Conservation (phyloP, 495 filamentous ascomycete species). For the Penicillium dipodomyicola region DNA sequence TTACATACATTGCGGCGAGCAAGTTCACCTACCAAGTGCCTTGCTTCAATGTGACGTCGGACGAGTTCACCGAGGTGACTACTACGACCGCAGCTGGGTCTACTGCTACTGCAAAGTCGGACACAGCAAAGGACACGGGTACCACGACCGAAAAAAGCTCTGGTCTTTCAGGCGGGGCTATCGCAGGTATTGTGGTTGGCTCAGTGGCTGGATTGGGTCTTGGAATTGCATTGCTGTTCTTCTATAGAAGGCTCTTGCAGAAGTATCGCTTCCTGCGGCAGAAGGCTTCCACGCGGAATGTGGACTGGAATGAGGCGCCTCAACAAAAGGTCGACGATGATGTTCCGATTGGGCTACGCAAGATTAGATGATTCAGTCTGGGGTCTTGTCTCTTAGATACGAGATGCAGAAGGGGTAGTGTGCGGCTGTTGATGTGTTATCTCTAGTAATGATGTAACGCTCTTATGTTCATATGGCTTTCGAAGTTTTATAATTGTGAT, state of each 20-base stretch:
- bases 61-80: slow-evolving; percentile 14
- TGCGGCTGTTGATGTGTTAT: background rate
- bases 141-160: background rate
- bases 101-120: slow-evolving; percentile 5
- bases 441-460: background rate
- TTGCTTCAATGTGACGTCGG: slow-evolving; percentile 50
- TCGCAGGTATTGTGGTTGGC: slow-evolving; percentile 50
- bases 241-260: background rate
- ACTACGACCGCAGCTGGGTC: slow-evolving; percentile 4
- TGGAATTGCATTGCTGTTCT: slow-evolving; percentile 16
- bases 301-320: background rate
- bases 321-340: background rate
- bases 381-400: background rate
- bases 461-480: background rate
- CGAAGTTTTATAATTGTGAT: background rate
- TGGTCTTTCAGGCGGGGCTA: slow-evolving; percentile 42
- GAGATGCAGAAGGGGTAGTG: background rate
- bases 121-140: background rate
- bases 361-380: background rate
- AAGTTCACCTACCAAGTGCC: slow-evolving; percentile 40
- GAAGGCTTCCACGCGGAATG: background rate
- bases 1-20: slow-evolving; percentile 43
- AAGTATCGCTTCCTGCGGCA: background rate
- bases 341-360: background rate
- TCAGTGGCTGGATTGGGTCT: slow-evolving; percentile 35